Conservation (phyloP, 1,284 basidiomycete species). For the Ganoderma lingzhi region DNA sequence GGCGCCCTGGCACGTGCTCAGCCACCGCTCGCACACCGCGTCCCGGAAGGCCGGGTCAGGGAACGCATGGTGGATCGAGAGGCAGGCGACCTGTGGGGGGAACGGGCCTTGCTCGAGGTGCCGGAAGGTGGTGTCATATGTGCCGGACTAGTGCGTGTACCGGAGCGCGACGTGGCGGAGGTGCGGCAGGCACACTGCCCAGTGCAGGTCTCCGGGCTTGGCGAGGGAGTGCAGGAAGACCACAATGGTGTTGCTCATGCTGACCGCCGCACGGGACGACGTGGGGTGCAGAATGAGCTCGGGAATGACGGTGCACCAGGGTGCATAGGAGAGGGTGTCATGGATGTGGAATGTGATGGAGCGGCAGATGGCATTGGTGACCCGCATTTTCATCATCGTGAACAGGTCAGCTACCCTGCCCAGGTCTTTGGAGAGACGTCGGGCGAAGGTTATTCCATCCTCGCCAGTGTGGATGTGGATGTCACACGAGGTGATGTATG, state of each 20-base stretch:
- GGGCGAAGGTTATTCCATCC: constrained; percentile 30
- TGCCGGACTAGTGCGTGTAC: constrained; percentile 41
- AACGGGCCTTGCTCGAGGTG: constrained; percentile 40
- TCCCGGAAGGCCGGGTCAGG: constrained; percentile 9
- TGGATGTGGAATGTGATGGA: constrained; percentile 43
- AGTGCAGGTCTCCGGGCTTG: constrained; percentile 25
- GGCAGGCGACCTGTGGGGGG: constrained; percentile 42
- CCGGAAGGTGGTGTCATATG: constrained; percentile 46
- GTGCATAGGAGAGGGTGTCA: constrained; percentile 5
- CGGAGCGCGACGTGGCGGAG: constrained; percentile 43
- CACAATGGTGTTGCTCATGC: constrained; percentile 32
- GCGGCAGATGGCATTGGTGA: constrained; percentile 37
- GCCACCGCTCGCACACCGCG: constrained; percentile 26
- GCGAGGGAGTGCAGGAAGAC: constrained; percentile 39
- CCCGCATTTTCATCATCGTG: constrained; percentile 27
- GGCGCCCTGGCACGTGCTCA: constrained; percentile 25
- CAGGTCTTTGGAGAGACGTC: constrained; percentile 32
- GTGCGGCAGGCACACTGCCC: constrained; percentile 38
- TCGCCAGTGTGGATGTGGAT: constrained; percentile 39
- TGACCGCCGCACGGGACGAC: constrained; percentile 24
- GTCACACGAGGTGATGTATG: constrained; percentile 43
- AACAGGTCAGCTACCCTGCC: constrained; percentile 23
- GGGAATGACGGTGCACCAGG: constrained; percentile 13
- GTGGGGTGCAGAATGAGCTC: constrained; percentile 15
- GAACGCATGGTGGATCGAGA: constrained; percentile 42